Base-by-base conservation (phyloP, 768 basidiomycete genomes). In the Termitomyces sp. region DNA sequence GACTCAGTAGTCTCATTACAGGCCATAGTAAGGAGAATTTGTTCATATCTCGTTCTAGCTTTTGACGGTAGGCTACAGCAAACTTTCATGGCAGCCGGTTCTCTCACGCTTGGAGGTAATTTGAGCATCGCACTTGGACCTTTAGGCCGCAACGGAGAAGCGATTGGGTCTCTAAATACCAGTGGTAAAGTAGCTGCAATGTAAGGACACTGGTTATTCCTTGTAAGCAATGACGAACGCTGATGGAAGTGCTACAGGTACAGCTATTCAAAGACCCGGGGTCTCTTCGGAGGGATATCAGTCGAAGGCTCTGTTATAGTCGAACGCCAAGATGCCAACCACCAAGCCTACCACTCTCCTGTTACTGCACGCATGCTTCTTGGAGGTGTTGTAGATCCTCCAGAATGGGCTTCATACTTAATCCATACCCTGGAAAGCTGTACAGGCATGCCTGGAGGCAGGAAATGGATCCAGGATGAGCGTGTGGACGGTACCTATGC, bases 51-150 rank as follows among this genome's bases (percentile, higher is more conserved):
- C 10, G 1, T 26, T 6, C n/a, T 7, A 42, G 14, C 8, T 24
- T 24, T 12, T 53, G 28, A 58, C 14, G 26, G 22, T n/a, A 14
- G 6, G 16, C 33, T 50, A 30, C 20, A 90, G 83, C 81, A 76
- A 72, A 86, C 89, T 1, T 98, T 99, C 74, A 98, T 98, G 96
- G 81, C 94, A 13, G 88, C 94, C 16, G 96, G 97, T 8, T 91
- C 88, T 7, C 69, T 99, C 58, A 94, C 90, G 2, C 75, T 97
- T 2, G 95, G 95, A 20, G 94, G 94, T 14, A 96, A 94, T 67
- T 75, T 95, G 72, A 94, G 92, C 60, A 75, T 93, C 45, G 88
- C 95, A 9, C 79, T 97, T 0, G 96, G 96, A 3, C 96, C 96
- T 10, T 75, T 98, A 0, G 96, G 96, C 22, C 86, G 96, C 30